Percentiles rank a stretch among this genome's conserved stretches.
Evolutionary conservation across 345 rosid genomes (phyloP).

Genomic region (Eucalyptus erythrocorys): DNA sequence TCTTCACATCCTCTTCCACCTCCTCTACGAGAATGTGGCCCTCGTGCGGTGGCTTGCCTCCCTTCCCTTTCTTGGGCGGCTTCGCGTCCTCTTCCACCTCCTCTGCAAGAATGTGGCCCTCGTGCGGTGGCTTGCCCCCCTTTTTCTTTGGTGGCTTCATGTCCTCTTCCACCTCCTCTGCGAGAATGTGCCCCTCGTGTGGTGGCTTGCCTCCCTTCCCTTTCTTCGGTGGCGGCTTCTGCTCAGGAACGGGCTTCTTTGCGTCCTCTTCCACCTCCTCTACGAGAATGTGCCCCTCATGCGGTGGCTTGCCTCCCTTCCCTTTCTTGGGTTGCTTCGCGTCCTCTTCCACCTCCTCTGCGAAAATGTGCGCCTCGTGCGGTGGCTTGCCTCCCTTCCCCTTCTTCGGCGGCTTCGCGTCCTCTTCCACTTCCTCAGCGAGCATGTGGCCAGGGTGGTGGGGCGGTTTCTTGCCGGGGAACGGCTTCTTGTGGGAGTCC

Average conservation of each 20-base stretch:
- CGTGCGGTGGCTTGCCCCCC: constrained; percentile 3
- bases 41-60: neutral
- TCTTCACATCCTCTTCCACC: neutral
- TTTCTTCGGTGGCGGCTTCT: neutral
- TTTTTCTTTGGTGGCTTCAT: neutral
- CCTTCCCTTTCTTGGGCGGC: neutral
- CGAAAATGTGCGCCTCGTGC: too few relatives aligned
- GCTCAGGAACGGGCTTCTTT: neutral
- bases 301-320: neutral
- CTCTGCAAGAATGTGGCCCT: neutral
- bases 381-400: too few relatives aligned
- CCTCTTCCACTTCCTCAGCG: too few relatives aligned
- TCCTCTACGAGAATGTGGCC: neutral
- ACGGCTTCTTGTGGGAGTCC: neutral
- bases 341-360: neutral
- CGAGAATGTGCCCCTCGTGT: neutral
- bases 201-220: neutral
- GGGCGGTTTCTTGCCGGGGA: neutral
- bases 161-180: neutral
- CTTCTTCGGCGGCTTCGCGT: neutral
- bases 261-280: neutral
- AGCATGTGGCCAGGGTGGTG: neutral
- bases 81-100: neutral
- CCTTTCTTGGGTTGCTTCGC: neutral
- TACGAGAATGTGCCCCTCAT: neutral